Percentiles rank a stretch among this genome's conserved stretches.
These are phyloP conservation scores for Penicillium nordicum DNA, from an alignment of 2,329 filamentous ascomycete species.

Conservation along the genomic window DNA sequence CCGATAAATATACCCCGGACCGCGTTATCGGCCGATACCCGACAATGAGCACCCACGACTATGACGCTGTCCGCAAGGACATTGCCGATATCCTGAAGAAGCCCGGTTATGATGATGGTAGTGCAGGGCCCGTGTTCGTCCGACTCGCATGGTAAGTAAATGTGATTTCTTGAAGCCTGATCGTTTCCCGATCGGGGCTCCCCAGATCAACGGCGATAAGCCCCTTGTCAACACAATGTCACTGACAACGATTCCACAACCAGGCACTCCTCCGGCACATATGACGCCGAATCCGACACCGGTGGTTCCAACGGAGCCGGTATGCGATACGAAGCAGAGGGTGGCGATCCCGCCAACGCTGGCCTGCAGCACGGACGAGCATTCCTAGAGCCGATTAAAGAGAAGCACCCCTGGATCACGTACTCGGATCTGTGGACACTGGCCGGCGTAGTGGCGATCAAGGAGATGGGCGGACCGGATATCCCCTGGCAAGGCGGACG, in stretches of 20 bases:
- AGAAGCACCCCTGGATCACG: constrained; percentile 59
- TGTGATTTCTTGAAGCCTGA: neutral
- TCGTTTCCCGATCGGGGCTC: constrained; percentile 4
- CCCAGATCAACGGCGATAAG: neutral
- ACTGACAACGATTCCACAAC: neutral
- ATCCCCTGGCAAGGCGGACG: constrained; percentile 58
- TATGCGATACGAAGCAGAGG: constrained; percentile 64
- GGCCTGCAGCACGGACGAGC: constrained; percentile 62
- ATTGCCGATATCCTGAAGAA: constrained; percentile 55
- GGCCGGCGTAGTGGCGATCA: constrained; percentile 57
- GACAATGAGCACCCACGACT: constrained; percentile 38
- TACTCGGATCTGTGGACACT: constrained; percentile 66
- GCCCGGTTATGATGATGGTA: constrained; percentile 64
- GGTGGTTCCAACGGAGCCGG: constrained; percentile 64
- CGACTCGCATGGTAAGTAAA: constrained; percentile 57
- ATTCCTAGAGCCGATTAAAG: constrained; percentile 62
- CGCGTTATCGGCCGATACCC: constrained; percentile 25
- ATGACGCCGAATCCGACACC: constrained; percentile 57
- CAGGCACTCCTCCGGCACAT: constrained; percentile 63
- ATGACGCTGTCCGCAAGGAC: constrained; percentile 53
- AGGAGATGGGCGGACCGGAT: constrained; percentile 58
- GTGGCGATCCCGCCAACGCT: constrained; percentile 63
- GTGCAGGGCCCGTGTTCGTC: constrained; percentile 61
- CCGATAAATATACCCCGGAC: constrained; percentile 12
- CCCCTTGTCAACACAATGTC: neutral